A percentile compares a stretch with the other conserved stretches of the same genome.
Evolutionary conservation across 176 grass and related monocot genomes (phyloP).

Genomic region (Ampelocalamus luodianensis): DNA sequence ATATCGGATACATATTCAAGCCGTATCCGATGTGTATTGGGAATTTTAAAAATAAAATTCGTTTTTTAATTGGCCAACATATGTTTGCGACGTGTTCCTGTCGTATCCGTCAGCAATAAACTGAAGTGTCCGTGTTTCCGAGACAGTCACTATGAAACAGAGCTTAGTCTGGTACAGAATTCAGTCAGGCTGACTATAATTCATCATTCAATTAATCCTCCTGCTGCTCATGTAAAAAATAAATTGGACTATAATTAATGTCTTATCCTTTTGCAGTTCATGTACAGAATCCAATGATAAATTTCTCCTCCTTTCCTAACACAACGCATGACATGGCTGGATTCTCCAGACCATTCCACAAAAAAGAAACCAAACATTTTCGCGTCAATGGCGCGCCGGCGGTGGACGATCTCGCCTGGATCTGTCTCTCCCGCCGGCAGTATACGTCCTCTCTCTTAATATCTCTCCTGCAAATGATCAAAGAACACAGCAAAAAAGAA

Average conservation of each 20-base stretch:
- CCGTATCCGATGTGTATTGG: too few species aligned
- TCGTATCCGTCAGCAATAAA: too few species aligned
- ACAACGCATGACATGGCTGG: conserved; percentile 21
- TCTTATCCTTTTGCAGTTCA: conserved; percentile 22
- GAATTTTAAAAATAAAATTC: too few species aligned
- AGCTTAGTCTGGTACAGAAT: neutral
- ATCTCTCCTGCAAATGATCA: neutral
- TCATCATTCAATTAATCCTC: neutral
- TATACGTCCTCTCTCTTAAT: neutral
- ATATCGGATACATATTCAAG: too few species aligned
- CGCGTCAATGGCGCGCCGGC: conserved; percentile 12
- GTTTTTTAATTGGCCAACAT: too few species aligned
- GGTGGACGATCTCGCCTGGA: conserved; percentile 60
- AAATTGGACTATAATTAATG: neutral
- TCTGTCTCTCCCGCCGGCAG: conserved; percentile 48
- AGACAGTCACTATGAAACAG: neutral
- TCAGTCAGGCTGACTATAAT: neutral
- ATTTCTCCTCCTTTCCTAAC: neutral
- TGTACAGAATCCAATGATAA: conserved; percentile 20
- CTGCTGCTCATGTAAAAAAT: neutral
- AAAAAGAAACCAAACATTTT: conserved; percentile 24
- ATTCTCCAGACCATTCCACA: conserved; percentile 48
- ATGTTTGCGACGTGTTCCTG: too few species aligned
- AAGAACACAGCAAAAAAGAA: conserved; percentile 35
- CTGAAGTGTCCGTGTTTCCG: too few species aligned